These are phyloP conservation scores for Saturnispora sanitii DNA, from an alignment of 805 yeast genomes.

Conservation along the genomic window DNA sequence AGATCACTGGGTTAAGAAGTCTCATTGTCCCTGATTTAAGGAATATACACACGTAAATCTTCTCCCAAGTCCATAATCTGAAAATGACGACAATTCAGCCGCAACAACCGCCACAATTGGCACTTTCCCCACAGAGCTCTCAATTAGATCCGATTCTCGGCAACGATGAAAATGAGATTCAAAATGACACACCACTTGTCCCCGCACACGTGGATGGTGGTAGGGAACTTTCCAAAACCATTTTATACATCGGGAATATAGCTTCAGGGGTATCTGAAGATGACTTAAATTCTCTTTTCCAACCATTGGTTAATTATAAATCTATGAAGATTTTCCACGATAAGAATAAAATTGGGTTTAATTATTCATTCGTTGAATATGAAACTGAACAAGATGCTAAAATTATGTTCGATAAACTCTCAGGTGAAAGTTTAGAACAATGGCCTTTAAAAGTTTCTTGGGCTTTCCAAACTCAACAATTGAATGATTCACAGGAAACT, in stretches of 20 bases:
- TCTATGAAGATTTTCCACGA: slow-evolving; percentile 66
- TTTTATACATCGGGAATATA: slow-evolving; percentile 69
- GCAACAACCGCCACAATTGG: background rate
- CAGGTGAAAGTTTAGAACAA: slow-evolving; percentile 45
- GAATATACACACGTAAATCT: no score
- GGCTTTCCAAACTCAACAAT: slow-evolving; percentile 77
- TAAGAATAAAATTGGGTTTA: slow-evolving; percentile 61
- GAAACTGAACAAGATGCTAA: slow-evolving; percentile 48
- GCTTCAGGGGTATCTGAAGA: slow-evolving; percentile 59
- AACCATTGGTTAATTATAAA: slow-evolving; percentile 49
- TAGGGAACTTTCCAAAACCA: slow-evolving; percentile 63
- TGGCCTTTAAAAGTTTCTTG: slow-evolving; percentile 58
- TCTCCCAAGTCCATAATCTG: no score
- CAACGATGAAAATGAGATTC: slow-evolving; percentile 1
- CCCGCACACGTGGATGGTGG: slow-evolving; percentile 83
- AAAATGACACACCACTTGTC: slow-evolving; percentile 4
- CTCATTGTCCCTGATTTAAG: no score
- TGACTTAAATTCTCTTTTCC: slow-evolving; percentile 48
- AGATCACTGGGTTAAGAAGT: no score
- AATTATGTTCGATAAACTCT: slow-evolving; percentile 48
- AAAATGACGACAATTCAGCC: slow-evolving; percentile 7
- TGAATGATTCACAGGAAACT: slow-evolving; percentile 37
- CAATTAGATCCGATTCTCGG: background rate
- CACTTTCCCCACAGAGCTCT: background rate
- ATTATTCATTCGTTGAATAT: slow-evolving; percentile 80